Conservation (phyloP, 2,329 filamentous ascomycete species). For the Aspergillus viridinutans region DNA sequence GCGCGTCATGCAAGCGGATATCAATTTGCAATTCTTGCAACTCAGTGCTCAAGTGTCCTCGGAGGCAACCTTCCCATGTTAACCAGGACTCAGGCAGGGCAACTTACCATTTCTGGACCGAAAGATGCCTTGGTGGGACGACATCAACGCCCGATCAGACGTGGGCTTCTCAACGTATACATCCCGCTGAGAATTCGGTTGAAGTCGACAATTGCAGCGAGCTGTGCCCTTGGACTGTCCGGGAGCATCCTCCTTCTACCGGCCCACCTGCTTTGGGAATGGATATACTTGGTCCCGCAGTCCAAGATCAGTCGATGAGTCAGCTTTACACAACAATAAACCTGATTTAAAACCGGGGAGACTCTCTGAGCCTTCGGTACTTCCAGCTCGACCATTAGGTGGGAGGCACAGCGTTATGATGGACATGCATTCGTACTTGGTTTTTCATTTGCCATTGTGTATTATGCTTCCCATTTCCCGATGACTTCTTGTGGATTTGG, state of each 20-base stretch:
- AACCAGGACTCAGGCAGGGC: conserved; percentile 21
- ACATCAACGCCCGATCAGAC: conserved; percentile 23
- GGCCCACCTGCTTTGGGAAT: conserved; percentile 30
- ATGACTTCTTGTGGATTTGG: not conserved
- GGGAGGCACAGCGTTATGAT: not conserved
- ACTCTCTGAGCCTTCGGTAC: not conserved
- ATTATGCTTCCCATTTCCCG: not conserved
- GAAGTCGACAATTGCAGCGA: conserved; percentile 35
- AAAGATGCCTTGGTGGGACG: conserved; percentile 29
- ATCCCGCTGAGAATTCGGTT: conserved; percentile 33
- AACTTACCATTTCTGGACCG: conserved; percentile 35
- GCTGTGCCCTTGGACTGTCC: conserved; percentile 38
- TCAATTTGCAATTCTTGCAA: conserved; percentile 34
- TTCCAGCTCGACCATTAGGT: too few relatives aligned
- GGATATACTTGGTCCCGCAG: conserved; percentile 30
- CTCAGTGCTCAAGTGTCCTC: conserved; percentile 30
- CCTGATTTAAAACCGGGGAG: conserved; percentile 22
- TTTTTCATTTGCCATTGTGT: not conserved
- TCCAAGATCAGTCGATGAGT: conserved; percentile 29
- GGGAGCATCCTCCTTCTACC: conserved; percentile 32
- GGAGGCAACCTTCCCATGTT: conserved; percentile 27
- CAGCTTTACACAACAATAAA: conserved; percentile 36
- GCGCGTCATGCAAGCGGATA: conserved; percentile 33
- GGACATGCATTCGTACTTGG: not conserved
- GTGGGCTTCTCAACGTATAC: conserved; percentile 36